Evolutionary conservation across 176 grass and related monocot species (phyloP), one percentile per base, ranked within the genome.

Genomic region (Triticum urartu): DNA sequence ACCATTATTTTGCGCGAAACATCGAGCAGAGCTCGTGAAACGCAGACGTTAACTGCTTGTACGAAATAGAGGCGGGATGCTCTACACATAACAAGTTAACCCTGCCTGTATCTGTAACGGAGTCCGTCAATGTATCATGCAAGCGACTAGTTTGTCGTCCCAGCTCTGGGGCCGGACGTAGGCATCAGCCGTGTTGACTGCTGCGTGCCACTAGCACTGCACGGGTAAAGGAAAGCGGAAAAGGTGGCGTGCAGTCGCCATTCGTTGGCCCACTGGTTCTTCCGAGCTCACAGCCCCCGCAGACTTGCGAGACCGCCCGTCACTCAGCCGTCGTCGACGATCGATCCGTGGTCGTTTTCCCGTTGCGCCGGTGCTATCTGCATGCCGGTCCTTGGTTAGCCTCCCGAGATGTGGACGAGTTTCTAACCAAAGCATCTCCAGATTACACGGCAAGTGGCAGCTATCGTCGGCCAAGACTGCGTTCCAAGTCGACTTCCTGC

Each of bases 151-250:
- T 34, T 84, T 34, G 56, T 75, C 48, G 6, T 45, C 39, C 38
- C 21, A 25, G 12, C 70, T 73, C n/a, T 22, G 3, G 10, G 15
- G 40, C 26, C 83, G 2, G 59, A 15, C 4, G 42, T 24, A 43
- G 17, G 39, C 83, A 34, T 77, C 26, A 4, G 10, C 15, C 71
- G 18, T 45, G 83, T 85, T 85, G 70, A 76, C 72, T 35, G 64
- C 38, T 24, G 70, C 70, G 70, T 73, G 70, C 70, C n/a, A 73
- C 38, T 71, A 71, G 17, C 24, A 12, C 14, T 0, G 0, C 58
- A 79, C 76, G 76, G 20, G 50, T 12, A 79, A 63, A 21, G 2
- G 33, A 64, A 10, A 22, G 21, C 13, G 78, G 54, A 21, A 17
- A 79, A 39, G 11, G 76, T 60, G 18, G 32, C 75, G 58, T 26